phyloP scores from a whole-genome alignment of 2,329 filamentous ascomycete genomes.

The Pyricularia pennisetigena region DNA sequence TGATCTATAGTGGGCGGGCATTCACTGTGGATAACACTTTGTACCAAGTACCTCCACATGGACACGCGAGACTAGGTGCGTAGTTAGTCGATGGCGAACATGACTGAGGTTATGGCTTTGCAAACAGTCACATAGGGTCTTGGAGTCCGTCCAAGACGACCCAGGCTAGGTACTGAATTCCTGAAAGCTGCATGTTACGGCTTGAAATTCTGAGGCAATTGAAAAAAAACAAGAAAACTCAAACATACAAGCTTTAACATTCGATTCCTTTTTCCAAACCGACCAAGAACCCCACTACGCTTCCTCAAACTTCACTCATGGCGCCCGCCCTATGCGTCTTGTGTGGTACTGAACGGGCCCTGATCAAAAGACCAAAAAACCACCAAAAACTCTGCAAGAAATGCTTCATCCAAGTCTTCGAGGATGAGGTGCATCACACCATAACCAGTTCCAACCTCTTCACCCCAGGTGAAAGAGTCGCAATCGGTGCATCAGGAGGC shows the following conservation, averaged over 20 bases:
- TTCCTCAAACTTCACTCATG: conserved; percentile 40
- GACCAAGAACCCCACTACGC: neutral
- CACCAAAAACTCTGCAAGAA: conserved; percentile 83
- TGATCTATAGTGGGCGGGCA: neutral
- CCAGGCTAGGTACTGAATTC: neutral
- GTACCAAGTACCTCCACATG: neutral
- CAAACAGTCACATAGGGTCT: neutral
- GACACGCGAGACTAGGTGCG: neutral
- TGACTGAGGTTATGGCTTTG: neutral
- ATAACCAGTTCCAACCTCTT: conserved; percentile 79
- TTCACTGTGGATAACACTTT: neutral
- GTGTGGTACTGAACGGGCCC: conserved; percentile 67
- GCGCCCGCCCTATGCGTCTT: conserved; percentile 65
- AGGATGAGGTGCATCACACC: conserved; percentile 88
- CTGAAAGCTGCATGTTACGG: neutral
- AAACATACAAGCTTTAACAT: neutral
- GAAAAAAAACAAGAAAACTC: conserved; percentile 6
- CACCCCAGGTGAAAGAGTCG: conserved; percentile 70
- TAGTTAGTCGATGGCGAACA: neutral
- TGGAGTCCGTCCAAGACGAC: neutral
- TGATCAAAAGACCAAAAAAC: conserved; percentile 92
- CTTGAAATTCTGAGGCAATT: neutral
- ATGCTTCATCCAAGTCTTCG: conserved; percentile 83
- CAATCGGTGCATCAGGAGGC: conserved; percentile 91
- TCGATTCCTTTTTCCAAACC: neutral